Base-by-base conservation (phyloP, 2,329 filamentous ascomycete species). In the Apiospora sp. region DNA sequence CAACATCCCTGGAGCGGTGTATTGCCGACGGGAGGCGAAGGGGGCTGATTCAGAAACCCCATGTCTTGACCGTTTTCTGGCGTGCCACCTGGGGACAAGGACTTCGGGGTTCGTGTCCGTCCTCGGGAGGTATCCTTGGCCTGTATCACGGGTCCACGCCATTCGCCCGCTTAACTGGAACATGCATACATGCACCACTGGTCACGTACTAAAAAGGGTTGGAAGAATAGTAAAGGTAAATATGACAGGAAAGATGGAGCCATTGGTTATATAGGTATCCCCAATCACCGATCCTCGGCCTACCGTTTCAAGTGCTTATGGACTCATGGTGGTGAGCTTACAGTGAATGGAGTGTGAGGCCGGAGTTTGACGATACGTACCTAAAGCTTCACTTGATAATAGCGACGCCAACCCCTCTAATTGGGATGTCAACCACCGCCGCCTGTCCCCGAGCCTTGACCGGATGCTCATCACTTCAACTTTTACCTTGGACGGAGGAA, bases 81-180 rank as follows among this genome's bases (percentile, higher is more conserved):
- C 22, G 58, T 64, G 58, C 34, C 16, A 64, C 58, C 34, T 51
- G 7, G 46, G 19, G 4, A 49, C 46, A 49, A 49, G 51, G 19
- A 13, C 30, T 58, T 30, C n/a, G 58, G 58, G 58, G 58, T 64
- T 64, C 19, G 58, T 64, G 58, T 64, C 19, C 30, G 58, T 64
- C 19, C 30, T 37, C 58, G 30, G 34, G 58, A 64, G 34, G 34
- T 22, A 41, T 64, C 58, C 58, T 41, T 41, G 19, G 58, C 12
- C 34, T 19, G 58, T 64, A 14, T 64, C 58, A 64, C 58, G 4
- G 58, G 58, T 64, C 58, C 58, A 64, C 58, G 58, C 58, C 58
- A 61, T 61, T 34, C 27, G 54, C 14, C 54, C 54, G 16, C 34
- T 41, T n/a, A 41, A 41, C 58, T 64, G 58, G 58, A 64, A 41